Evolutionary conservation across 2,329 filamentous ascomycete species (phyloP).

Genomic region (Penicillium decumbens): DNA sequence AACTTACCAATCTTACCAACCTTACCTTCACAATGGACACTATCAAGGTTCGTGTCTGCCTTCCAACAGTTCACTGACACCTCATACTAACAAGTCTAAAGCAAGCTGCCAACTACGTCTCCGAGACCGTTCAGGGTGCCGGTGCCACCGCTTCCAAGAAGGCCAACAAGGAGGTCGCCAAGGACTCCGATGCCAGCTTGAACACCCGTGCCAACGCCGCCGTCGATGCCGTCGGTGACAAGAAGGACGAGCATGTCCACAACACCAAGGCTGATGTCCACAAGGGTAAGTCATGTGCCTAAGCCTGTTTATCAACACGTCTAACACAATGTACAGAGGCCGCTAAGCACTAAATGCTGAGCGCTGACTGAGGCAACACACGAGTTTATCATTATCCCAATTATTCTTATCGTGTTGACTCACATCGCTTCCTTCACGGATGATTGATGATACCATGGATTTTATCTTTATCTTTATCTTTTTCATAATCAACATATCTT

Average conservation of each 20-base stretch:
- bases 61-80: background rate
- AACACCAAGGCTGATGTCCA: slow-evolving; percentile 33
- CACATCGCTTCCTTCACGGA: background rate
- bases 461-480: background rate
- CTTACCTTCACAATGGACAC: slow-evolving; percentile 18
- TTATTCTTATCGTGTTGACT: background rate
- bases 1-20: background rate
- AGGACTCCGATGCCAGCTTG: slow-evolving; percentile 53
- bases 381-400: background rate
- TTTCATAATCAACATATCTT: background rate
- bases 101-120: slow-evolving; percentile 65
- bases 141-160: slow-evolving; percentile 59
- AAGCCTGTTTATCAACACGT: background rate
- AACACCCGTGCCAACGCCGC: slow-evolving; percentile 54
- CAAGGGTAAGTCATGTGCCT: slow-evolving; percentile 15
- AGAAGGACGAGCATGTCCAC: slow-evolving; percentile 52
- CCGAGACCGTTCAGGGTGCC: slow-evolving; percentile 58
- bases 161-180: slow-evolving; percentile 65
- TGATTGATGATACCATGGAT: background rate
- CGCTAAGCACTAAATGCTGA: slow-evolving; percentile 12
- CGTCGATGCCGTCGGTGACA: slow-evolving; percentile 50
- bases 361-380: background rate
- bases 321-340: slow-evolving; percentile 9
- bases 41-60: slow-evolving; percentile 12
- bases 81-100: slow-evolving; percentile 2